Base-by-base conservation (phyloP, 2,329 filamentous ascomycete genomes). In the Xylaria sp. region DNA sequence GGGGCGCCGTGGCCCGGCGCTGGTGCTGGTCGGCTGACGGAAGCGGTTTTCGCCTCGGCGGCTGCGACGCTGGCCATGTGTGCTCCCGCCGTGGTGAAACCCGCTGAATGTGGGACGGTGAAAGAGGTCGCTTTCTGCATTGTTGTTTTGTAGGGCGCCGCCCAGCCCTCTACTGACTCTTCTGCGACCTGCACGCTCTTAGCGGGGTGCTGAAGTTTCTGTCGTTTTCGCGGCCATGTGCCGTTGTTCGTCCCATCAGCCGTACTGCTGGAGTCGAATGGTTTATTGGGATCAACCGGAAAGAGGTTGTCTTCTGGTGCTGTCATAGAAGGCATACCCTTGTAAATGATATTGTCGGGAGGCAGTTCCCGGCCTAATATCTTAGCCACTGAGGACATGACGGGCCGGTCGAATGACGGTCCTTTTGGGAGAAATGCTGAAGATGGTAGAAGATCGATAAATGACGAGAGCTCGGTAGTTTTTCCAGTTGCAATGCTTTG, bases 291-390 rank as follows among this genome's bases (percentile, higher is more conserved):
- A 48, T 89, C 86, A 3, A 86, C 69, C 0, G 91, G 89, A 77
- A 88, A 92, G 10, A 83, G 72, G 64, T 90, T 85, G 72, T 95
- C 92, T 68, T 91, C 87, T 0, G 81, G 78, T 43, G 78, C 81
- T 58, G 83, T 83, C 75, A 88, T 81, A 21, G 76, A 72, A 0
- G 83, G 81, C 40, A 87, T 77, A 5, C 75, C 75, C 53, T 82
- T 80, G 53, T 83, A 82, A 46, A 92, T 82, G 29, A 78, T 74
- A 48, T 81, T 76, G 51, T 85, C 78, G 1, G 81, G 75, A 9
- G 91, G 90, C 35, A 86, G 82, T 1, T 80, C 74, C 59, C 91
- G 84, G 6, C 84, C 77, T 4, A 97, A 78, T 17, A 96, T 94
- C 49, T 83, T 86, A 4, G 90, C 89, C 7, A 95, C 84, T 29